Evolutionary conservation across 805 yeast genomes (phyloP).

Genomic region (Diddensiella transvaalensis): DNA sequence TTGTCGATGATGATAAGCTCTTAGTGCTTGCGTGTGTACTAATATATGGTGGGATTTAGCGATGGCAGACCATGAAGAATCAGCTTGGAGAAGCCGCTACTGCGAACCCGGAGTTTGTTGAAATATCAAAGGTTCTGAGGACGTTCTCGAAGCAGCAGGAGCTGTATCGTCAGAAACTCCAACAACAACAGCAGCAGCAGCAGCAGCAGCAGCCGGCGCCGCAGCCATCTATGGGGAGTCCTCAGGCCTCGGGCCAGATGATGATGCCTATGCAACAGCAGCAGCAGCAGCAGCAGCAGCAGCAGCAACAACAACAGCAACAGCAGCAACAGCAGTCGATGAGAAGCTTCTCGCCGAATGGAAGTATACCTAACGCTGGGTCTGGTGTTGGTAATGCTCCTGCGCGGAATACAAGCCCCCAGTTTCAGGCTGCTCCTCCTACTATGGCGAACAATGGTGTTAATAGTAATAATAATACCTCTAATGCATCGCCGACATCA

Average conservation of each 20-base stretch:
- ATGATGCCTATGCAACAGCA: slow-evolving; percentile 13
- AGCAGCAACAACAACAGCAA: slow-evolving; percentile 22
- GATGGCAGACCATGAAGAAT: slow-evolving; percentile 56
- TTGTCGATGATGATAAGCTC: background rate
- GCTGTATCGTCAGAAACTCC: slow-evolving; percentile 32
- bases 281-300: too few species aligned
- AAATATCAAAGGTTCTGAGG: slow-evolving; percentile 50
- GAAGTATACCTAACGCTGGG: background rate
- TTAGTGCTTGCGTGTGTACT: background rate
- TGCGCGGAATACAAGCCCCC: slow-evolving; percentile 6
- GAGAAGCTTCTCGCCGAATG: slow-evolving; percentile 13
- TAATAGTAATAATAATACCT: too few species aligned
- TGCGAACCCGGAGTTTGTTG: slow-evolving; percentile 55
- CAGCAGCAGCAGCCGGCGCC: slow-evolving; percentile 25
- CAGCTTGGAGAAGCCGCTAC: slow-evolving; percentile 48
- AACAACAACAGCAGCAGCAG: slow-evolving; percentile 27
- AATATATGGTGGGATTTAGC: too few species aligned
- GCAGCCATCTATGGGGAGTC: slow-evolving; percentile 22
- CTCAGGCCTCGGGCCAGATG: slow-evolving; percentile 7
- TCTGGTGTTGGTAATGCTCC: slow-evolving; percentile 4
- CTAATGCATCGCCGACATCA: background rate
- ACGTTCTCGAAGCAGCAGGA: slow-evolving; percentile 41
- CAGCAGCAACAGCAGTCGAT: slow-evolving; percentile 30
- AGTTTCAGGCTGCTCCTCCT: slow-evolving; percentile 11
- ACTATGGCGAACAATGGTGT: slow-evolving; percentile 7